Percentiles rank a stretch among this genome's conserved stretches.
phyloP scores from a whole-genome alignment of 345 rosid genomes.

The Syzygium aqueum region DNA sequence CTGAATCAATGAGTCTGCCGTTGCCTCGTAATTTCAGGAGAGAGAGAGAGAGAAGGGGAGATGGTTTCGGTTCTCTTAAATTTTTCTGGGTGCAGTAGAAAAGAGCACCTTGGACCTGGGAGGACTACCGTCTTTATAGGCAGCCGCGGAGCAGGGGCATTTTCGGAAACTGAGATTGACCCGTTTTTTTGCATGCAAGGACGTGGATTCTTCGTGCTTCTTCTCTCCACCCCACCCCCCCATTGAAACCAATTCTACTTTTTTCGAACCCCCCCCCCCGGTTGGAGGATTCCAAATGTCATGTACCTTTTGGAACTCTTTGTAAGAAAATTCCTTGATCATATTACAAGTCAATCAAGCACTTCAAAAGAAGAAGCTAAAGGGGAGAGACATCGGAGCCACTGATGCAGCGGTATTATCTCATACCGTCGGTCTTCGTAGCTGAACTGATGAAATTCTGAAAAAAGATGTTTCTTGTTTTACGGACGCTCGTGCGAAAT shows the following conservation, averaged over 20 bases:
- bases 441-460: fast-evolving
- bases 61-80: background rate
- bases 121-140: background rate
- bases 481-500: background rate
- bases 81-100: background rate
- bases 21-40: background rate
- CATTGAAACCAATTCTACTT: background rate
- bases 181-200: background rate
- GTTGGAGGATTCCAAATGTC: background rate
- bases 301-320: background rate
- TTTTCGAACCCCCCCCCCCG: background rate
- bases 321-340: background rate
- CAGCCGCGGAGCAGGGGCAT: background rate
- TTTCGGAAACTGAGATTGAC: background rate
- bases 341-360: background rate
- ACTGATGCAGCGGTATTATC: background rate
- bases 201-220: background rate
- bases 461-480: too few species aligned
- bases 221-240: background rate
- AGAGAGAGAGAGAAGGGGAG: background rate
- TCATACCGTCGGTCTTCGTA: fast-evolving
- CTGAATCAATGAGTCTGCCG: background rate
- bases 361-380: background rate
- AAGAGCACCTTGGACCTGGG: background rate
- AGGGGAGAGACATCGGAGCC: background rate